Evolutionary conservation across 192 early-diverging fungal species (phyloP).

Genomic region (Coemansia aciculifera): DNA sequence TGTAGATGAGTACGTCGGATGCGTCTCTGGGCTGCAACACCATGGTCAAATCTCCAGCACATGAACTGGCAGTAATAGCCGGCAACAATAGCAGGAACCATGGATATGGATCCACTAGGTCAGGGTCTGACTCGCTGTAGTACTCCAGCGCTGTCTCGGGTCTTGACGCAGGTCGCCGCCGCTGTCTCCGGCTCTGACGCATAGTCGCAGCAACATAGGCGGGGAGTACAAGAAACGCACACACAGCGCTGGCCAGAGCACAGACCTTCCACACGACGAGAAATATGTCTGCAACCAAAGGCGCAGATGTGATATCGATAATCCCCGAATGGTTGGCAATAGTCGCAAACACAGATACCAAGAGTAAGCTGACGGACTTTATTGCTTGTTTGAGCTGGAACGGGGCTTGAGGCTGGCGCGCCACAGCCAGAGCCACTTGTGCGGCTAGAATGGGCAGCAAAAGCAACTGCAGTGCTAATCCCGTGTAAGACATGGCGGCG

Average conservation of each 20-base stretch:
- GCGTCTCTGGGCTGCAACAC: conserved; percentile 12
- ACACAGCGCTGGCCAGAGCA: conserved; percentile 7
- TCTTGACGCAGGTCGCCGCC: background rate
- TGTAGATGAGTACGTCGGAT: conserved; percentile 14
- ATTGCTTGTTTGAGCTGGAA: background rate
- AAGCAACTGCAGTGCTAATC: conserved; percentile 1
- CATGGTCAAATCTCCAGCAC: conserved; percentile 29
- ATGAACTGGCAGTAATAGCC: conserved; percentile 1
- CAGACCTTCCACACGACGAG: conserved; percentile 21
- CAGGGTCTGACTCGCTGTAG: background rate
- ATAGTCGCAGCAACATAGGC: conserved; percentile 5
- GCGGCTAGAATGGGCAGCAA: conserved; percentile 5
- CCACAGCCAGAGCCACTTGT: background rate
- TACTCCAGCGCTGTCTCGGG: background rate
- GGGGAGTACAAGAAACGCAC: conserved; percentile 1
- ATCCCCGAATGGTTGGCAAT: conserved; percentile 27
- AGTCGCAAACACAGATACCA: conserved; percentile 13
- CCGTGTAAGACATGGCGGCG: conserved; percentile 2
- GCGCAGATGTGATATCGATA: conserved; percentile 29
- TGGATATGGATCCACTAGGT: background rate
- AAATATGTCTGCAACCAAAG: conserved; percentile 29
- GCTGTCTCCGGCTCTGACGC: background rate
- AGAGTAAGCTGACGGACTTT: background rate
- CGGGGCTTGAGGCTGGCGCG: background rate
- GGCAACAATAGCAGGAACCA: conserved; percentile 30